Base-by-base conservation (phyloP, 495 filamentous ascomycete species). In the Aspergillus olivimuriae region DNA sequence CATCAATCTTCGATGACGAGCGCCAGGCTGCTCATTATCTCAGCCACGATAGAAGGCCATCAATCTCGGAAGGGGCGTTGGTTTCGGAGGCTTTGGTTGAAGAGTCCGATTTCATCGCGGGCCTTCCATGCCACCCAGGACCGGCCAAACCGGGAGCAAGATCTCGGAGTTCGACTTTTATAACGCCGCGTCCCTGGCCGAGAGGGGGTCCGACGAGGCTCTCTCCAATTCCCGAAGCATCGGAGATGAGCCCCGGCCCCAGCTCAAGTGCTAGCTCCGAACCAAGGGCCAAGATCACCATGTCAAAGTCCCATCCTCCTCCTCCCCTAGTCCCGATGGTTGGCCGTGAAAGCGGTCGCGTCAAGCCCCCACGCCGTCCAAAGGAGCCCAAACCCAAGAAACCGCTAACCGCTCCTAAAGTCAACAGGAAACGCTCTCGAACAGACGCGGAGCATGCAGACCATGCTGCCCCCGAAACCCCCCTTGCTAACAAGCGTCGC, bases 401-500 rank as follows among this genome's bases (percentile, higher is more conserved):
- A 11, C 34, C 17, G 43, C 54, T 52, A 47, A 57, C 46, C 3
- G 12, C 4, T 24, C 20, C 24, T 2, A 46, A 33, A 58, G 55
- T 53, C 15, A 57, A 51, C 15, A 55, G 44, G 37, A 54, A 55
- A 33, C 40, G 55, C 6, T 2, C 50, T 24, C 50, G 34, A 24
- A 17, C 34, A 31, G 39, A 43, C 4, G 4, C 26, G 23, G 45
- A 24, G 19, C 38, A 51, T 30, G 38, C 44, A 10, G 47, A 50
- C 11, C 16, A 23, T 6, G n/a, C 11, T 9, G 44, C 23, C 11
- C 37, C 50, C 9, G 31, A 43, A 20, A 53, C 51, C 18, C 48
- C 51, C 2, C 5, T 31, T 10, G 39, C 53, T 3, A 53, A 50
- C 36, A 60, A 54, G 32, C 57, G 56, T 11, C 42, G 56, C 5